Conservation (phyloP, 495 filamentous ascomycete species). For the Podospora australis region DNA sequence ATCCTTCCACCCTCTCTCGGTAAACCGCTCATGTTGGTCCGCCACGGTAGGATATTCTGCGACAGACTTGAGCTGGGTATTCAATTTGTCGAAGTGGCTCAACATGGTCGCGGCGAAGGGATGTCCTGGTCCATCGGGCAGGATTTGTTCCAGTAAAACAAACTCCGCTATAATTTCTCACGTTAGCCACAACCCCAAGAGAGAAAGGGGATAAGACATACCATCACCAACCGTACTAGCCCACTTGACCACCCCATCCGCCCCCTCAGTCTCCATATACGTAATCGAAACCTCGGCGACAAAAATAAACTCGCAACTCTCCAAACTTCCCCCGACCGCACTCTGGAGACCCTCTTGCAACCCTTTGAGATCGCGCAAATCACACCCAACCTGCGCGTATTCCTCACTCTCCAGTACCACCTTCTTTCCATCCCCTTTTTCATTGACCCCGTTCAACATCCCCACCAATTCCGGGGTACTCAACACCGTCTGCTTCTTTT, state of each 20-base stretch:
- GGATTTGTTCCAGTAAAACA: slow-evolving; percentile 82
- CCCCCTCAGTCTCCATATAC: slow-evolving; percentile 75
- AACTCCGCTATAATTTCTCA: slow-evolving; percentile 62
- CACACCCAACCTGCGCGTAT: slow-evolving; percentile 78
- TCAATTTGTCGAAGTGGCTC: slow-evolving; percentile 71
- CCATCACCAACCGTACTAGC: slow-evolving; percentile 57
- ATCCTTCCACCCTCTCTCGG: slow-evolving; percentile 54
- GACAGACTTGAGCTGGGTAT: slow-evolving; percentile 68
- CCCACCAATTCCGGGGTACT: slow-evolving; percentile 51
- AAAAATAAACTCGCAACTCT: slow-evolving; percentile 61
- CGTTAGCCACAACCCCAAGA: not conserved
- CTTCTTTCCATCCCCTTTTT: slow-evolving; percentile 3
- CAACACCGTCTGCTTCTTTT: slow-evolving; percentile 62
- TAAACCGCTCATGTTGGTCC: slow-evolving; percentile 63
- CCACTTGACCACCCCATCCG: slow-evolving; percentile 69
- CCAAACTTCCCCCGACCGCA: slow-evolving; percentile 44
- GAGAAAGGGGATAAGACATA: slow-evolving; percentile 20
- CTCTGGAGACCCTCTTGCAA: slow-evolving; percentile 51
- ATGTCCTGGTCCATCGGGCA: slow-evolving; percentile 68
- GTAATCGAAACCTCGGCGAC: slow-evolving; percentile 85
- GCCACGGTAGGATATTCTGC: slow-evolving; percentile 58
- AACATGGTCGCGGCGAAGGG: slow-evolving; percentile 89
- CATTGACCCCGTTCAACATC: slow-evolving; percentile 8
- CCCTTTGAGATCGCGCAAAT: slow-evolving; percentile 58
- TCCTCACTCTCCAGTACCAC: slow-evolving; percentile 54